phyloP scores from a whole-genome alignment of 2,329 filamentous ascomycete genomes.

The Nemania sp. region DNA sequence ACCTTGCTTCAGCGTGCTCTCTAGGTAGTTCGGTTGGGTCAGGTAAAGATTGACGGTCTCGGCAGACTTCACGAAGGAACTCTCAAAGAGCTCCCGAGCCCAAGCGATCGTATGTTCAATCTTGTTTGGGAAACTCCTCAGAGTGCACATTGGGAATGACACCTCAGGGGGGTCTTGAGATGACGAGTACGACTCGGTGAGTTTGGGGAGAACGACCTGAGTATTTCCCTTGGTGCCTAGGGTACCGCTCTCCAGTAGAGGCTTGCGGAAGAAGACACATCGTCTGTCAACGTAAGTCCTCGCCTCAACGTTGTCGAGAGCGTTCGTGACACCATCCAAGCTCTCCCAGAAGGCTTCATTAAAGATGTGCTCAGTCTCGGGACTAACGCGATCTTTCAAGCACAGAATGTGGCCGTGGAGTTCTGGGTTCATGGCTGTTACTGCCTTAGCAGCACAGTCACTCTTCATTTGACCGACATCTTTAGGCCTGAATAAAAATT shows the following conservation, averaged over 20 bases:
- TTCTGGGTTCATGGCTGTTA: conserved; percentile 94
- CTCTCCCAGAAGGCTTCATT: conserved; percentile 89
- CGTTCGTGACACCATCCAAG: conserved; percentile 93
- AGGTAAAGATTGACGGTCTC: conserved; percentile 95
- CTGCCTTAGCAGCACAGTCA: conserved; percentile 87
- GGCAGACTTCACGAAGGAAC: conserved; percentile 88
- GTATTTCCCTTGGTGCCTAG: conserved; percentile 99
- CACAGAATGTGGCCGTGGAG: conserved; percentile 83
- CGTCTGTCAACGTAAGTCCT: conserved; percentile 94
- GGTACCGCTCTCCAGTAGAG: conserved; percentile 92
- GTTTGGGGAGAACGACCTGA: conserved; percentile 85
- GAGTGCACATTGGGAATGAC: conserved; percentile 98
- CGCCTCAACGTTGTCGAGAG: conserved; percentile 95
- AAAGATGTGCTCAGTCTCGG: conserved; percentile 92
- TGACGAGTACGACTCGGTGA: conserved; percentile 96
- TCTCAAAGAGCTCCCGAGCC: conserved; percentile 95
- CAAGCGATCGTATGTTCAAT: conserved; percentile 99
- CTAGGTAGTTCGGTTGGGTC: conserved; percentile 87
- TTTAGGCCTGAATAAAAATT: conserved; percentile 91
- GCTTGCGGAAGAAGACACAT: conserved; percentile 98
- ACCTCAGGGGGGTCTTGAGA: conserved; percentile 98
- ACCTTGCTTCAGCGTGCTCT: conserved; percentile 84
- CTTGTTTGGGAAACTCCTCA: conserved; percentile 95
- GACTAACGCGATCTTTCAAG: conserved; percentile 85
- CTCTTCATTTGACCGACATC: conserved; percentile 98